Evolutionary conservation across 2,329 filamentous ascomycete genomes (phyloP).

Genomic region (Alternaria sp.): DNA sequence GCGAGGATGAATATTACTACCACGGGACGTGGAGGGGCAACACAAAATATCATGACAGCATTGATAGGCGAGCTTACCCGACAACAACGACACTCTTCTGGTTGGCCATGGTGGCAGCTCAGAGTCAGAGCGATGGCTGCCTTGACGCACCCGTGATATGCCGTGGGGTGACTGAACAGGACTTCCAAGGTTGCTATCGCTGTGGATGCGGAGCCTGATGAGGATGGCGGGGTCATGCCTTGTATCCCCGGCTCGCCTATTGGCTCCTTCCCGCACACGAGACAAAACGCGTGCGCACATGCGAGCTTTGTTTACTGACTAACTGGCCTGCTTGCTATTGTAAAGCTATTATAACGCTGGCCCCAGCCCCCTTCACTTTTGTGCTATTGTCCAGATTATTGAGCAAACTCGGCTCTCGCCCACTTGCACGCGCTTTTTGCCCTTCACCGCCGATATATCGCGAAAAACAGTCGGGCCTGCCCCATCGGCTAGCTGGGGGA

Average conservation of each 20-base stretch:
- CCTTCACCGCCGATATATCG: conserved; percentile 6
- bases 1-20: background rate
- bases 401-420: background rate
- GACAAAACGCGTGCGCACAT: conserved; percentile 33
- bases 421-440: conserved; percentile 3
- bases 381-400: background rate
- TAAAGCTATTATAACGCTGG: background rate
- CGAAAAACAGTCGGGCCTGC: conserved; percentile 15
- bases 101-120: conserved; percentile 14
- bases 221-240: conserved; percentile 20
- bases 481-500: conserved; percentile 20
- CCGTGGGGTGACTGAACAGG: background rate
- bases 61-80: conserved; percentile 48
- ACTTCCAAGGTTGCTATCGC: background rate
- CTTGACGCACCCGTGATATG: conserved; percentile 12
- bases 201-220: background rate
- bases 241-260: conserved; percentile 21
- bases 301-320: conserved; percentile 24
- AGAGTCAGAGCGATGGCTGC: conserved; percentile 9
- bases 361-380: background rate
- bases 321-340: background rate
- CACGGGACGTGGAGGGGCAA: background rate
- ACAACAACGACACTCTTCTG: conserved; percentile 54
- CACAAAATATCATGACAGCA: background rate
- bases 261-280: conserved; percentile 24